A percentile compares a stretch with the other conserved stretches of the same genome.
These are phyloP conservation scores for Blastomyces silverae DNA, from an alignment of 2,329 filamentous ascomycete genomes.

Conservation along the genomic window DNA sequence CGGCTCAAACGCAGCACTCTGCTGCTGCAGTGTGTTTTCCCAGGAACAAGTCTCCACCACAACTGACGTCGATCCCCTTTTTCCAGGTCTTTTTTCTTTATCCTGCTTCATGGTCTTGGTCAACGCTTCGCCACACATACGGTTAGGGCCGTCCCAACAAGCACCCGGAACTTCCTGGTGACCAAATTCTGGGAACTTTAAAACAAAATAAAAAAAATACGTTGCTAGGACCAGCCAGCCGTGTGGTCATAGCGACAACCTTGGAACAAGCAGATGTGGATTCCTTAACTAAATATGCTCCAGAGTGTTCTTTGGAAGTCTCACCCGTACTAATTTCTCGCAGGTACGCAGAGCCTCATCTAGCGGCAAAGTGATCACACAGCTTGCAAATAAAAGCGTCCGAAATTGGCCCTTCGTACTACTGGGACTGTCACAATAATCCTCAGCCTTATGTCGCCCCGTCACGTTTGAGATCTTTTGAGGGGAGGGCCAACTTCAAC, in stretches of 20 bases:
- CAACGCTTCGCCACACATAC: slow-evolving; percentile 5
- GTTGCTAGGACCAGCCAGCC: not conserved
- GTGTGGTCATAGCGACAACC: not conserved
- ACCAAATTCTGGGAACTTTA: not conserved
- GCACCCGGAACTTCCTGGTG: not conserved
- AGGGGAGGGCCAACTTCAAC: not conserved
- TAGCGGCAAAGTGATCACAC: not conserved
- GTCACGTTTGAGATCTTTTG: not conserved
- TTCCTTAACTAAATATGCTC: not conserved
- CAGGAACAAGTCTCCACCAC: slow-evolving; percentile 1
- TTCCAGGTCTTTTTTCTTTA: not conserved
- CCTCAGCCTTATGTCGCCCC: slow-evolving; percentile 5
- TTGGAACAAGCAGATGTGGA: not conserved
- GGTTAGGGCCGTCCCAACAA: not conserved
- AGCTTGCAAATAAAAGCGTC: slow-evolving; percentile 9
- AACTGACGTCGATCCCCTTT: not conserved
- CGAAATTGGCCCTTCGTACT: slow-evolving; percentile 1
- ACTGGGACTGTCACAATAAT: not conserved
- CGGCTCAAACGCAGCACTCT: not conserved
- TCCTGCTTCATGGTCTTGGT: not conserved
- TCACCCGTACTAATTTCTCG: not conserved
- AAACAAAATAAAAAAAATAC: not conserved
- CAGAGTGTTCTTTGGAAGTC: not conserved
- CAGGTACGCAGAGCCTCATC: slow-evolving; percentile 10
- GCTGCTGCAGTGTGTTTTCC: not conserved